Evolutionary conservation across 192 early-diverging fungal species (phyloP).

Genomic region (Mortierella alpina): DNA sequence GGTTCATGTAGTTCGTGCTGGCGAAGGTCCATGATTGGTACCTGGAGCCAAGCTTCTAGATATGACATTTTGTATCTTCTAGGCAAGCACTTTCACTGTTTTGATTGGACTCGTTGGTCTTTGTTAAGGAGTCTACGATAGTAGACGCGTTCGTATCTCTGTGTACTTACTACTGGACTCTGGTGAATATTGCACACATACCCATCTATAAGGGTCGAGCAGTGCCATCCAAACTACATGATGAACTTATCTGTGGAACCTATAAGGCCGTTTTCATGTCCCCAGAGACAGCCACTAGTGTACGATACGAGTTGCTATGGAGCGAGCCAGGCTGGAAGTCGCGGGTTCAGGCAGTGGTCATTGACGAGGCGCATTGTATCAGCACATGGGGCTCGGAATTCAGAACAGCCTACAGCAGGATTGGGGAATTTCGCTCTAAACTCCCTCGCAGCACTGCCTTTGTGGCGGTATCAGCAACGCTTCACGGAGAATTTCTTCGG

Average conservation of each 20-base stretch:
- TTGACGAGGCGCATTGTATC: constrained; percentile 29
- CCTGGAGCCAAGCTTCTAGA: no score
- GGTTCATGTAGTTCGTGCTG: no score
- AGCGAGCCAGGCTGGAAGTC: constrained; percentile 2
- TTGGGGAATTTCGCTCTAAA: constrained; percentile 13
- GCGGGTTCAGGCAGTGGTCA: constrained; percentile 10
- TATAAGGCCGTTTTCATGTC: constrained; percentile 42
- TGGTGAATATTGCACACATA: no score
- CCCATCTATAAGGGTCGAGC: background rate
- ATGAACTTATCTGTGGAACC: background rate
- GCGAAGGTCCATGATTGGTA: no score
- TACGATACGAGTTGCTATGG: constrained; percentile 14
- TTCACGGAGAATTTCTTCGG: background rate
- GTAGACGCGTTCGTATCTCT: no score
- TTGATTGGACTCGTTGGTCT: no score
- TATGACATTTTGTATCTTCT: no score
- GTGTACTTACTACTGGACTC: no score
- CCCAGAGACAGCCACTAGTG: constrained; percentile 15
- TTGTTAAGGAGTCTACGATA: no score
- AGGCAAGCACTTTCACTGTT: no score
- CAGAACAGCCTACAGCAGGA: constrained; percentile 4
- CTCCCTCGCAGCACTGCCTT: background rate
- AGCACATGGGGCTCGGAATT: constrained; percentile 10
- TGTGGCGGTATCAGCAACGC: constrained; percentile 2
- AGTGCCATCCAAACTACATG: background rate